A percentile compares a stretch with the other conserved stretches of the same genome.
phyloP scores from a whole-genome alignment of 2,329 filamentous ascomycete genomes.

The Macroventuria anomochaeta region DNA sequence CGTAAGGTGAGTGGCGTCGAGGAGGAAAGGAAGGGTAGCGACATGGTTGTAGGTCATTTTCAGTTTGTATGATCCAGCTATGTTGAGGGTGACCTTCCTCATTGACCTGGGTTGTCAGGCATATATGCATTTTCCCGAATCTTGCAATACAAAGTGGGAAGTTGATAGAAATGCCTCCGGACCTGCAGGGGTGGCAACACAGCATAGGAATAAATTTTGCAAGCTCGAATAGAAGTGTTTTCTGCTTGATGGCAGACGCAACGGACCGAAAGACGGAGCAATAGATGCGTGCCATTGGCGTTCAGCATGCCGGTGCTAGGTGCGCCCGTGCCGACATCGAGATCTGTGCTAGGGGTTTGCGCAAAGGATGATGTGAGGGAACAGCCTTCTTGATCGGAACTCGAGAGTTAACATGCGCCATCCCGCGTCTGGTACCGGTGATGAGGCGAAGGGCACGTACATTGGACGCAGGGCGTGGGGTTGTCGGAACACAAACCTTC shows the following conservation, averaged over 20 bases:
- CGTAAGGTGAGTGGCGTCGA: not conserved
- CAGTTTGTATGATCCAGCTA: not conserved
- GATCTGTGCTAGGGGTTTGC: too few species aligned
- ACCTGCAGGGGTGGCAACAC: not conserved
- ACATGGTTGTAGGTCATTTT: slow-evolving; percentile 3
- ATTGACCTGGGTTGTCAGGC: not conserved
- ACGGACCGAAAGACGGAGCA: not conserved
- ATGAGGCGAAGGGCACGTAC: not conserved
- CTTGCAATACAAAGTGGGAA: not conserved
- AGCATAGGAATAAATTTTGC: not conserved
- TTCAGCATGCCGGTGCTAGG: not conserved
- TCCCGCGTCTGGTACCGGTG: not conserved
- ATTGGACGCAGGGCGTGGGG: not conserved
- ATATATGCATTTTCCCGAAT: not conserved
- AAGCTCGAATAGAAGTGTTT: not conserved
- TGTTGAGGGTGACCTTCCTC: not conserved
- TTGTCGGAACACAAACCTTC: not conserved
- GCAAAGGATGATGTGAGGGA: too few species aligned
- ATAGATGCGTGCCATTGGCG: not conserved
- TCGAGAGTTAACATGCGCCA: too few species aligned
- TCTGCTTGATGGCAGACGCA: too few species aligned
- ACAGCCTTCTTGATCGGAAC: too few species aligned
- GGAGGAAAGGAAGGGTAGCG: not conserved
- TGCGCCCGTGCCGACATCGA: not conserved
- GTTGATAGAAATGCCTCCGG: not conserved